Evolutionary conservation across 139 green algal species (phyloP), one percentile per base, ranked within the genome.

Genomic region (Asterochloris erici): DNA sequence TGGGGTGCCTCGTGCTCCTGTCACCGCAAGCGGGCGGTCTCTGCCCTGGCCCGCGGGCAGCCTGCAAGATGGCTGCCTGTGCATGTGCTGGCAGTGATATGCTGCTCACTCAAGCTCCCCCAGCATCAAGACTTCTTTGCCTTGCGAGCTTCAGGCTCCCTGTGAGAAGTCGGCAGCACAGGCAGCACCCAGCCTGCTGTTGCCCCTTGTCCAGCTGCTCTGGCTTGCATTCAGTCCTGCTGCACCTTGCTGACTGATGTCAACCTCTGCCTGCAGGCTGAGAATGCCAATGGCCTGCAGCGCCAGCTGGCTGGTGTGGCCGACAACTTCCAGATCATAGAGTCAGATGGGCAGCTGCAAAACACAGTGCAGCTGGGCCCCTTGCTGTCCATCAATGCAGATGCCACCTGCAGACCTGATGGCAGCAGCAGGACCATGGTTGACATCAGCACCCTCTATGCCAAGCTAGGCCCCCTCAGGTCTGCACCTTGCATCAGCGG

Each of bases 261-360:
- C 63, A 12, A 4, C 14, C 38, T n/a, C 24, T 79, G 74, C 29
- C 16, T 79, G 82, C 93, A 96, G 88, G 87, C 89, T 0, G 77
- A 82, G 12, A 86, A 84, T 71, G 92, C 92, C 13, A 91, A 89
- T 73, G 74, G 86, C 0, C 88, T 97, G 68, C 93, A 97, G 81
- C 91, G 92, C 83, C 83, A 74, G 76, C 78, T 91, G 66, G 75
- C 79, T 10, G 66, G 75, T 15, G 66, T 69, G n/a, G 78, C 79
- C 21, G 16, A 68, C 16, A 92, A 90, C 88, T 94, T 83, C 79
- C 92, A 96, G 85, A 79, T 95, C 23, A 91, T 97, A 14, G 84
- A 87, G 60, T 85, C 78, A 0, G 83, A 87, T 26, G 80, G n/a
- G 1, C 61, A n/a, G 0, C 79, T 94, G 76, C 84, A 93, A 70